phyloP scores from a whole-genome alignment of 331 rosid species.

The Spiraea crenata region DNA sequence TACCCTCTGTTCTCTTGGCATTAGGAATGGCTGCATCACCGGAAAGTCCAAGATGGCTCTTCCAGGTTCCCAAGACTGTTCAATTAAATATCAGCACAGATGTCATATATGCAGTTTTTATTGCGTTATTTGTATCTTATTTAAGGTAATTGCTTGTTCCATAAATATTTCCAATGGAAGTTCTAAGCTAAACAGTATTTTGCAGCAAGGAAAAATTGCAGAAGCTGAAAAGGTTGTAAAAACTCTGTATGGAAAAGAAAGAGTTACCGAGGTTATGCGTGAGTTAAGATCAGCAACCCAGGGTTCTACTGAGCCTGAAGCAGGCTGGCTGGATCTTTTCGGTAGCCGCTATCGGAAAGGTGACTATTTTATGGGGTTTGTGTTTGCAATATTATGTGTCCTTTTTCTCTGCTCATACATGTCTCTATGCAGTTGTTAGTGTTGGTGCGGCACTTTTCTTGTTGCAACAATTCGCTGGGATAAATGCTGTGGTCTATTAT shows the following conservation, averaged over 20 bases:
- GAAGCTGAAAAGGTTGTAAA: slow-evolving; percentile 78
- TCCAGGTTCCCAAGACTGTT: slow-evolving; percentile 58
- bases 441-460: slow-evolving; percentile 95
- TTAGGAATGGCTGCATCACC: slow-evolving; percentile 90
- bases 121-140: slow-evolving; percentile 12
- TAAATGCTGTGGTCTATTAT: slow-evolving; percentile 94
- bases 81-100: neutral
- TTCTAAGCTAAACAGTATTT: slow-evolving; percentile 26
- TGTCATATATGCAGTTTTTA: neutral
- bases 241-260: slow-evolving; percentile 78
- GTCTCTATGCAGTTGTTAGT: slow-evolving; percentile 75
- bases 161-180: neutral
- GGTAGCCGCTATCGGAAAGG: slow-evolving; percentile 94
- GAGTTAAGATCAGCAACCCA: slow-evolving; percentile 62
- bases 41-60: slow-evolving; percentile 98
- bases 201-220: slow-evolving; percentile 81
- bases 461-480: slow-evolving; percentile 97
- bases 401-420: slow-evolving; percentile 18
- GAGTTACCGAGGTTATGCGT: slow-evolving; percentile 61
- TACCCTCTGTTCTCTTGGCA: slow-evolving; percentile 85
- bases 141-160: slow-evolving; percentile 15
- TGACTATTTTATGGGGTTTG: neutral
- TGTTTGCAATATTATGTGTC: neutral
- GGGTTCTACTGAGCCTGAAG: slow-evolving; percentile 90
- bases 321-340: slow-evolving; percentile 96